Base-by-base conservation (phyloP, 352 stramenopile genomes). In the Phytophthora pluvialis region DNA sequence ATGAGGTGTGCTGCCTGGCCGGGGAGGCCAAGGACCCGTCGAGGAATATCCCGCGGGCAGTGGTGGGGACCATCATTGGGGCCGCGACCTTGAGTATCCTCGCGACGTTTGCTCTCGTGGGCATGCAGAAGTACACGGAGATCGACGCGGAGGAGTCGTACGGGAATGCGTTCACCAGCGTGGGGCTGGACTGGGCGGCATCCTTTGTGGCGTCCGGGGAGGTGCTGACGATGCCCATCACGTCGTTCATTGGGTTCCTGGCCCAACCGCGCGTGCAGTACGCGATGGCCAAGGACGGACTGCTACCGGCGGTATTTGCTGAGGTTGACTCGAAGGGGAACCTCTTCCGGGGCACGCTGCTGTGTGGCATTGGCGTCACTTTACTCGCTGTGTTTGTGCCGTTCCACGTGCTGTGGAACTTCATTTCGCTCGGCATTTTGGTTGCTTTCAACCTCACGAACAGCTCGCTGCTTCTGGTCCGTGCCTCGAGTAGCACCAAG, bases 1-100 rank as follows among this genome's bases (percentile, higher is more conserved):
- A 99, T 72, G 96, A 98, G 73, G 89, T 99, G 3, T 98, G 93
- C 70, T 98, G 95, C 52, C 66, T 99, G 12, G 92, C 94, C 0
- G 90, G 83, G 0, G 91, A 98, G 59, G 81, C 90, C 1, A 95
- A 92, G 65, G 78, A 97, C 72, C 89, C 91, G 13, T 82, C 80
- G 3, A 76, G 69, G 26, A 96, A 95, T 60, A 93, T 98, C 40
- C 94, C 95, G 0, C 74, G 84, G 10, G 89, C 90, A 0, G 91
- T 99, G 16, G 86, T 98, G 18, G 89, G 85, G 3, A 98, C 93
- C 2, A 87, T 99, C 46, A 42, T 89, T 10, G 84, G 92, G 16
- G 91, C 97, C 0, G 81, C 88, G 3, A 64, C 86, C 29, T 61
- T 98, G 11, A 91, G 86, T 16, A 89, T 94, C 12, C 65, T 98